A percentile compares a stretch with the other conserved stretches of the same genome.
Conservation (phyloP, 2,329 filamentous ascomycete species). For the Penicillium psychrosexuale region DNA sequence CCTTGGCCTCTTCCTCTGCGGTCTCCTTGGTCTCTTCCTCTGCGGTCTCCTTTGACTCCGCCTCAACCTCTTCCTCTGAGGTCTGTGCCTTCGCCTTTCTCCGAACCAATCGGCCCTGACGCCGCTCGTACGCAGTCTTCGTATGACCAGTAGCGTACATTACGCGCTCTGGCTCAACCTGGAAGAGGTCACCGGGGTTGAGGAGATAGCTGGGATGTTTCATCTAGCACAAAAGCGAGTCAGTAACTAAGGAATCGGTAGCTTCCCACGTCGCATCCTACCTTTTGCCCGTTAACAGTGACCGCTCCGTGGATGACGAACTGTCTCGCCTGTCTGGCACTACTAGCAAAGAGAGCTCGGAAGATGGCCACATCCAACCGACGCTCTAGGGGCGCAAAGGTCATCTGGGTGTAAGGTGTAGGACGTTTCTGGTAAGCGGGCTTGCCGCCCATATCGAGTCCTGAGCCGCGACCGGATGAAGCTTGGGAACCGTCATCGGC, state of each 20-base stretch:
- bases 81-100: constrained; percentile 27
- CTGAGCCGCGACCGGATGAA: constrained; percentile 79
- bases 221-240: constrained; percentile 60
- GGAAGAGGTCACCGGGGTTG: constrained; percentile 98
- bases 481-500: constrained; percentile 75
- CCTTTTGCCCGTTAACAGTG: constrained; percentile 94
- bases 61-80: constrained; percentile 30
- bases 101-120: constrained; percentile 32
- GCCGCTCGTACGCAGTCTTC: constrained; percentile 53
- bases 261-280: constrained; percentile 37
- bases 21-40: constrained; percentile 26
- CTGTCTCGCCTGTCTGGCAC: constrained; percentile 85
- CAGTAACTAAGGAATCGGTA: not conserved
- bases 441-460: constrained; percentile 46
- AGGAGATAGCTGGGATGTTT: constrained; percentile 85
- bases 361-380: constrained; percentile 93
- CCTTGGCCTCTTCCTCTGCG: constrained; percentile 38
- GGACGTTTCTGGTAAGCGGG: constrained; percentile 27
- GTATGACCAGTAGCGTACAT: constrained; percentile 79
- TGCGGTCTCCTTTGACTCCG: constrained; percentile 28
- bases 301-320: constrained; percentile 92
- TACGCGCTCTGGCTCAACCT: constrained; percentile 85
- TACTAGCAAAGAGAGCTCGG: constrained; percentile 89
- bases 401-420: constrained; percentile 95
- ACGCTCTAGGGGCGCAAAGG: constrained; percentile 85